Evolutionary conservation across 2,329 filamentous ascomycete species (phyloP).

Genomic region (Curvularia spicifera): DNA sequence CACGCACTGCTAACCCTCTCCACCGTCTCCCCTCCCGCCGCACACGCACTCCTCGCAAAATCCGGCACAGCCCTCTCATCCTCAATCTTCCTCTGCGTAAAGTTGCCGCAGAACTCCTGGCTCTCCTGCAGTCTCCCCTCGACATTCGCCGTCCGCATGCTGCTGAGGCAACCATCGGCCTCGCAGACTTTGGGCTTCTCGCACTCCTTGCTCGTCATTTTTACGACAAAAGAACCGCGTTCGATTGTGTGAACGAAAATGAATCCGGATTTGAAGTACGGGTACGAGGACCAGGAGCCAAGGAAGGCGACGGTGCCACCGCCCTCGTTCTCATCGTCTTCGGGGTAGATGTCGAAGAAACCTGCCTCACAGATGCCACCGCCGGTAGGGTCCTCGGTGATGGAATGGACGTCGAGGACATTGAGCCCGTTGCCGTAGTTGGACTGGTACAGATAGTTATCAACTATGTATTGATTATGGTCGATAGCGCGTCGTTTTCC

Average conservation of each 20-base stretch:
- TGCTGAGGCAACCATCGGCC: too few species aligned
- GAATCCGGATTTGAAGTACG: constrained; percentile 10
- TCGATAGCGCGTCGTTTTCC: constrained; percentile 46
- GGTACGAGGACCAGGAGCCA: constrained; percentile 51
- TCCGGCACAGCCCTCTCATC: constrained; percentile 24
- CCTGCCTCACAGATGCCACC: constrained; percentile 48
- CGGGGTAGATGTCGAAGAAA: constrained; percentile 52
- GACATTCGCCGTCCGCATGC: too few species aligned
- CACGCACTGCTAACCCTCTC: constrained; percentile 36
- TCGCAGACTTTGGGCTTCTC: too few species aligned
- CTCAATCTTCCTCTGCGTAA: constrained; percentile 28
- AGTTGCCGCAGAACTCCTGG: too few species aligned
- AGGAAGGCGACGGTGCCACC: constrained; percentile 49
- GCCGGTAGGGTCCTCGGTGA: constrained; percentile 47
- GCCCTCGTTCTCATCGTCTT: constrained; percentile 46
- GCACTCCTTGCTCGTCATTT: too few species aligned
- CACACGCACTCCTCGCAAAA: constrained; percentile 27
- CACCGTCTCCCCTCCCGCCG: constrained; percentile 19
- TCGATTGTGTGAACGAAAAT: too few species aligned
- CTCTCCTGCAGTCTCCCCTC: too few species aligned
- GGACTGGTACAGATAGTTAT: constrained; percentile 48
- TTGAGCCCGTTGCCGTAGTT: constrained; percentile 51
- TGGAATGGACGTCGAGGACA: constrained; percentile 46
- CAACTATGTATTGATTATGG: constrained; percentile 54
- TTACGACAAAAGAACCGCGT: too few species aligned